phyloP scores from a whole-genome alignment of 225 moss, liverwort and hornwort species.

The Anthoceros angustus region DNA sequence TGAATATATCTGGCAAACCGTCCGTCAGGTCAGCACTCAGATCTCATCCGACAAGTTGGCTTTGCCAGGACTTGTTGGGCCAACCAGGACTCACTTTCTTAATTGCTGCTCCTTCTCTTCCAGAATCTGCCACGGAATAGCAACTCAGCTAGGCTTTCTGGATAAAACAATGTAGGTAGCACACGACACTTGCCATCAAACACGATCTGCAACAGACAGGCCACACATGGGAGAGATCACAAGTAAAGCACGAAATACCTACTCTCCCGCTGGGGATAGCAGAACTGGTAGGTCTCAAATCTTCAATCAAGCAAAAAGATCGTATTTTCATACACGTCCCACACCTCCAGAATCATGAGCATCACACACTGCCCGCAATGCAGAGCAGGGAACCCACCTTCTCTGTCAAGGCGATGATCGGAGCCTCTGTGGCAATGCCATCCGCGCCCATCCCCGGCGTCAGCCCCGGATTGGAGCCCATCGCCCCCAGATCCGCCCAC shows the following conservation, averaged over 20 bases:
- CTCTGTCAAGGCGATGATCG: background rate
- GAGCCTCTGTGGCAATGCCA: background rate
- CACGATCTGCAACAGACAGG: background rate
- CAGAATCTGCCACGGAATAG: slow-evolving; percentile 28
- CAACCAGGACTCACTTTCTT: slow-evolving; percentile 40
- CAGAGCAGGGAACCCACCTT: background rate
- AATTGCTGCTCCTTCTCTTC: slow-evolving; percentile 76
- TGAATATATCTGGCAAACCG: slow-evolving; percentile 57
- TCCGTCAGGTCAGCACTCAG: background rate
- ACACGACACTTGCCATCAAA: background rate
- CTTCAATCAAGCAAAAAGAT: background rate
- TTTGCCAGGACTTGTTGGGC: background rate
- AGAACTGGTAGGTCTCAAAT: too few species aligned
- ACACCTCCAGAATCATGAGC: background rate
- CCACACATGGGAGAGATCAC: too few species aligned
- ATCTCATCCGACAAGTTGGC: background rate
- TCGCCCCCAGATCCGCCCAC: background rate
- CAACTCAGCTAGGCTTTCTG: background rate
- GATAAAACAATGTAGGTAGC: background rate
- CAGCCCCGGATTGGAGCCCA: background rate
- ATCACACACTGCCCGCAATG: background rate
- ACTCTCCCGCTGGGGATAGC: too few species aligned
- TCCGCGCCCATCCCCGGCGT: background rate
- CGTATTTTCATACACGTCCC: background rate
- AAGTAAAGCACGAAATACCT: too few species aligned